A percentile compares a stretch with the other conserved stretches of the same genome.
Conservation (phyloP, 495 filamentous ascomycete genomes). For the Podospora pseudocomata region DNA sequence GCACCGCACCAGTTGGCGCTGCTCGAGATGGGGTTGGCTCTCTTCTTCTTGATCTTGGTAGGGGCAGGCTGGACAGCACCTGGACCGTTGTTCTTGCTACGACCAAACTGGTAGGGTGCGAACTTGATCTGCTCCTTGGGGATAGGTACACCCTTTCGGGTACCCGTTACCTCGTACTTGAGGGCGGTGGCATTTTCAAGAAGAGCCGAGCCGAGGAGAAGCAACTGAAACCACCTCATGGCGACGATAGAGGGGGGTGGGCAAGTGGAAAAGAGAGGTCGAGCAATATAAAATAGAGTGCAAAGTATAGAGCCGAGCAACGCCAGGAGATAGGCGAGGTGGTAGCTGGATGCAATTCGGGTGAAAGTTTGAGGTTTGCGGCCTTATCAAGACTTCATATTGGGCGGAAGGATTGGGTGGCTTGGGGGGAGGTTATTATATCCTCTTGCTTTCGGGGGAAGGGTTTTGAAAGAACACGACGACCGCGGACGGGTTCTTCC, state of each 20-base stretch:
- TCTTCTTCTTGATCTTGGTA: conserved; percentile 5
- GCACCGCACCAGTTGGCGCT: conserved; percentile 35
- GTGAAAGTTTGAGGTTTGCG: neutral
- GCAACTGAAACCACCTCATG: conserved; percentile 17
- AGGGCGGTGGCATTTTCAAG: conserved; percentile 20
- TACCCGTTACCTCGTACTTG: conserved; percentile 23
- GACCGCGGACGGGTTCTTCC: neutral
- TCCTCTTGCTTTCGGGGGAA: neutral
- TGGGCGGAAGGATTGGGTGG: conserved; percentile 7
- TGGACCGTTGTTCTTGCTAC: neutral
- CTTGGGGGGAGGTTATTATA: conserved; percentile 9
- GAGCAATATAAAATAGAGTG: conserved; percentile 13
- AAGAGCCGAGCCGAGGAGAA: conserved; percentile 19
- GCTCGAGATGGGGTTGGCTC: conserved; percentile 20
- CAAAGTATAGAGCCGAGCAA: neutral
- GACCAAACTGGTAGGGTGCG: conserved; percentile 20
- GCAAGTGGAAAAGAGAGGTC: neutral
- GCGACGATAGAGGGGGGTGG: neutral
- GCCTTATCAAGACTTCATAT: neutral
- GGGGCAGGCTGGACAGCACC: neutral
- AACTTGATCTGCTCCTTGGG: conserved; percentile 28
- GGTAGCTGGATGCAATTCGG: neutral
- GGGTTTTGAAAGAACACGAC: neutral
- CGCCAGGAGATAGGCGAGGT: conserved; percentile 1
- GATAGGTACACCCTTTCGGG: conserved; percentile 27